Conservation (phyloP, 768 basidiomycete genomes). For the Hirschioporus abietinus region DNA sequence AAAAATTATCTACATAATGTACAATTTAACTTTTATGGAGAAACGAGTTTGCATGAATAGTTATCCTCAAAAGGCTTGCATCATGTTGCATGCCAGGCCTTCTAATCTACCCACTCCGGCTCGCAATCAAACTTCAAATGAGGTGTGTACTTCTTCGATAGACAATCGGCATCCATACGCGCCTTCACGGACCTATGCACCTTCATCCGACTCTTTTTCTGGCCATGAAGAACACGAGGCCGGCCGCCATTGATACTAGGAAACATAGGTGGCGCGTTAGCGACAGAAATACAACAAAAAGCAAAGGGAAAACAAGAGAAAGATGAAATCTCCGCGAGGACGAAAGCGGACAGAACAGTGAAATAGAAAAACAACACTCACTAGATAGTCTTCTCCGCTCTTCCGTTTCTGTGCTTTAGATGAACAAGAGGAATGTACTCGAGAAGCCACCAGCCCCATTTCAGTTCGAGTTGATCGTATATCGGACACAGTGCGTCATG, state of each 20-base stretch:
- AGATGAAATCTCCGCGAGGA: too few species aligned
- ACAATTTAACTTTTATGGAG: too few species aligned
- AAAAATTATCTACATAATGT: too few species aligned
- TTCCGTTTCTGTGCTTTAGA: constrained; percentile 7
- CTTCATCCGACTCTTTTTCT: constrained; percentile 32
- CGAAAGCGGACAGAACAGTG: too few species aligned
- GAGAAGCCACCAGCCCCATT: constrained; percentile 18
- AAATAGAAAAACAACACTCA: not conserved
- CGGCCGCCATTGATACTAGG: constrained; percentile 29
- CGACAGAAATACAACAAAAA: not conserved
- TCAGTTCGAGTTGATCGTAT: constrained; percentile 15
- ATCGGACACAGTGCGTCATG: constrained; percentile 11
- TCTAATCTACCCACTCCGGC: constrained; percentile 36
- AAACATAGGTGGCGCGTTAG: constrained; percentile 26
- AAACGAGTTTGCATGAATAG: too few species aligned
- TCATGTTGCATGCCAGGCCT: too few species aligned
- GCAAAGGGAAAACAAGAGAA: not conserved
- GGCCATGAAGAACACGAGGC: constrained; percentile 36
- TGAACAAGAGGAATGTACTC: constrained; percentile 15
- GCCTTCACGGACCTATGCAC: constrained; percentile 48
- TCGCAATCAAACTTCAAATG: constrained; percentile 31
- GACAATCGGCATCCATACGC: constrained; percentile 44
- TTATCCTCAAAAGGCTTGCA: too few species aligned
- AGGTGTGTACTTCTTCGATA: constrained; percentile 34
- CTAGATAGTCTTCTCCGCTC: constrained; percentile 1